Conservation (phyloP, 441 rosid genomes). For the Populus hybrid region DNA sequence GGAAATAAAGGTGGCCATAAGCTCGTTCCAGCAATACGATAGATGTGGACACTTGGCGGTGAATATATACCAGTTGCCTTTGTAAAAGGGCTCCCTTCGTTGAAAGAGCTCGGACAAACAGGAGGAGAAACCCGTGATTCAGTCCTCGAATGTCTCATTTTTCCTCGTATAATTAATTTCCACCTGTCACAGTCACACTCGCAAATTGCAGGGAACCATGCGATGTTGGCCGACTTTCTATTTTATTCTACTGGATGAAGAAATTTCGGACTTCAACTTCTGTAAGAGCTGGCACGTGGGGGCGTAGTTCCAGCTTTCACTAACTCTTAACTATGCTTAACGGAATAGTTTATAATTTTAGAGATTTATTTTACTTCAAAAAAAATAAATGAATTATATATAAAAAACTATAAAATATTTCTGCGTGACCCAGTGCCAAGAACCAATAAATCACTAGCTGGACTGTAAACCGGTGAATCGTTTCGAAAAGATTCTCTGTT, state of each 20-base stretch:
- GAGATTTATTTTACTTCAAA: too few relatives aligned
- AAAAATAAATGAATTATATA: too few relatives aligned
- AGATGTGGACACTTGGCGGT: neutral
- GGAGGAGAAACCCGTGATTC: neutral
- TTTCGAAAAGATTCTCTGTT: too few relatives aligned
- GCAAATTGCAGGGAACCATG: neutral
- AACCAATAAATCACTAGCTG: too few relatives aligned
- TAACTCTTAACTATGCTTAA: neutral
- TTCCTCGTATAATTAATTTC: too few relatives aligned
- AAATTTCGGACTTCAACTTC: neutral
- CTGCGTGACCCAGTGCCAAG: too few relatives aligned
- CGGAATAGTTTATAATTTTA: neutral
- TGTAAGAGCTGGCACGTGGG: neutral
- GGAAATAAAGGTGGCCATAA: neutral
- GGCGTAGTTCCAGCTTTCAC: neutral
- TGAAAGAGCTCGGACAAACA: neutral
- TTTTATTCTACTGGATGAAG: neutral
- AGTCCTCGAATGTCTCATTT: neutral
- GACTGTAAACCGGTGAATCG: too few relatives aligned
- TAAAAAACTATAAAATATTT: too few relatives aligned
- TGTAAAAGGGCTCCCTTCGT: neutral
- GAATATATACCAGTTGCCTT: neutral
- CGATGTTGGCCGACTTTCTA: neutral
- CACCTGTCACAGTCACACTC: too few relatives aligned
- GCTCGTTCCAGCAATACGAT: neutral